These are phyloP conservation scores for Neofusicoccum ribis DNA, from an alignment of 2,329 filamentous ascomycete species.

Conservation along the genomic window DNA sequence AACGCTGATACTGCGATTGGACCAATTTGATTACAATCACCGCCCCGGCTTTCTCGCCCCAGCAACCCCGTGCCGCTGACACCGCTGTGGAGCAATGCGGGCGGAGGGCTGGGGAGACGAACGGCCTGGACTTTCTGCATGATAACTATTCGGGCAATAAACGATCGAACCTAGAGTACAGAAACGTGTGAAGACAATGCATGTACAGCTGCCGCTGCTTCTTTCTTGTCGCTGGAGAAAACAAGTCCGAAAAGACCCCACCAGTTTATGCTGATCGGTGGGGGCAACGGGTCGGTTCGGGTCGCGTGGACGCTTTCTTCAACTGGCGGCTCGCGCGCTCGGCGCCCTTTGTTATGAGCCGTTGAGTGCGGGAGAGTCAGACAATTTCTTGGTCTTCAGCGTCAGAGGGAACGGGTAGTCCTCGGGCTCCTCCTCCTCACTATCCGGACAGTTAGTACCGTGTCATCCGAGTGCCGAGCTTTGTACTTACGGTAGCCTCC, in stretches of 20 bases:
- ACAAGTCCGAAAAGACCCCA: conserved; percentile 15
- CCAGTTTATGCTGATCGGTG: neutral
- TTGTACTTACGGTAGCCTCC: conserved; percentile 89
- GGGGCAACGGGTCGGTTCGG: conserved; percentile 2
- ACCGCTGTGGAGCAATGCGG: neutral
- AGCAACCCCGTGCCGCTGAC: neutral
- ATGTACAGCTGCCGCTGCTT: conserved; percentile 16
- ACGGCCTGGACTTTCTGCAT: conserved; percentile 4
- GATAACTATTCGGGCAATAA: conserved; percentile 12
- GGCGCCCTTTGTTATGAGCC: conserved; percentile 22
- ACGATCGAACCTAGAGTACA: conserved; percentile 19
- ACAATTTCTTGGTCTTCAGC: conserved; percentile 52
- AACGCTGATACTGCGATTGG: neutral
- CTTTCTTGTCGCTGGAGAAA: neutral
- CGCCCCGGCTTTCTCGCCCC: neutral
- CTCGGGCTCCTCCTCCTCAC: conserved; percentile 90
- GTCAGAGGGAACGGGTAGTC: conserved; percentile 72
- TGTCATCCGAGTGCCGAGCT: neutral
- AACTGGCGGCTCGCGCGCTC: conserved; percentile 14
- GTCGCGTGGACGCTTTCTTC: conserved; percentile 14
- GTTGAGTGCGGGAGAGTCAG: conserved; percentile 31
- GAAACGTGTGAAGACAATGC: conserved; percentile 9
- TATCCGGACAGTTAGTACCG: conserved; percentile 44
- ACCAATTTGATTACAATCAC: conserved; percentile 8
- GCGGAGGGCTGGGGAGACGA: neutral